A percentile compares a stretch with the other conserved stretches of the same genome.
These are phyloP conservation scores for Barnettozyma siamensis DNA, from an alignment of 805 yeast species.

Conservation along the genomic window DNA sequence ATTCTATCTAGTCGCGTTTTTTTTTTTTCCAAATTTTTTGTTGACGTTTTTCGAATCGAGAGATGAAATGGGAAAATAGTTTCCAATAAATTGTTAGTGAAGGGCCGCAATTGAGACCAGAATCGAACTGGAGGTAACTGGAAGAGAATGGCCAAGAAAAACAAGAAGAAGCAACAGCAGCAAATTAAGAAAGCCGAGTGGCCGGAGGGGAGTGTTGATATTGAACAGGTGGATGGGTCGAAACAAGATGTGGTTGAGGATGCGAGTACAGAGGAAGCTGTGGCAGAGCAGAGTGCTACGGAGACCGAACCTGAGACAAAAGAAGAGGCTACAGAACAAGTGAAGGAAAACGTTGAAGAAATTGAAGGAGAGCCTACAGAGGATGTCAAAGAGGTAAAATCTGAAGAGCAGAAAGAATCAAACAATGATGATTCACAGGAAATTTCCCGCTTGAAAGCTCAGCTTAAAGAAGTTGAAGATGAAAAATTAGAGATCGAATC, in stretches of 20 bases:
- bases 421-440: neutral
- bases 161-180: constrained; percentile 13
- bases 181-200: constrained; percentile 1
- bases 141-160: constrained; percentile 19
- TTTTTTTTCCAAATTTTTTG: too few relatives aligned
- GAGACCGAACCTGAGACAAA: too few relatives aligned
- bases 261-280: too few relatives aligned
- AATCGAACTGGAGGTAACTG: neutral
- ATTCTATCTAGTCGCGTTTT: neutral
- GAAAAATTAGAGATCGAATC: constrained; percentile 55
- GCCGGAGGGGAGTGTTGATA: neutral
- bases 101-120: too few relatives aligned
- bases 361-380: constrained; percentile 4
- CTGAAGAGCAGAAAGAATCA: constrained; percentile 4
- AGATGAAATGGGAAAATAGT: too few relatives aligned
- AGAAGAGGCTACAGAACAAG: too few relatives aligned
- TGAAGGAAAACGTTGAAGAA: constrained; percentile 7
- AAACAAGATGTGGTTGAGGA: neutral
- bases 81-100: too few relatives aligned
- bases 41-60: neutral
- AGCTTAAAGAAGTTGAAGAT: constrained; percentile 32
- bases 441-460: constrained; percentile 17
- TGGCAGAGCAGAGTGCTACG: too few relatives aligned
- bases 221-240: constrained; percentile 8
- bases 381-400: constrained; percentile 3